A percentile compares a stretch with the other conserved stretches of the same genome.
These are phyloP conservation scores for Fusarium verrucosum DNA, from an alignment of 2,329 filamentous ascomycete species.

Conservation along the genomic window DNA sequence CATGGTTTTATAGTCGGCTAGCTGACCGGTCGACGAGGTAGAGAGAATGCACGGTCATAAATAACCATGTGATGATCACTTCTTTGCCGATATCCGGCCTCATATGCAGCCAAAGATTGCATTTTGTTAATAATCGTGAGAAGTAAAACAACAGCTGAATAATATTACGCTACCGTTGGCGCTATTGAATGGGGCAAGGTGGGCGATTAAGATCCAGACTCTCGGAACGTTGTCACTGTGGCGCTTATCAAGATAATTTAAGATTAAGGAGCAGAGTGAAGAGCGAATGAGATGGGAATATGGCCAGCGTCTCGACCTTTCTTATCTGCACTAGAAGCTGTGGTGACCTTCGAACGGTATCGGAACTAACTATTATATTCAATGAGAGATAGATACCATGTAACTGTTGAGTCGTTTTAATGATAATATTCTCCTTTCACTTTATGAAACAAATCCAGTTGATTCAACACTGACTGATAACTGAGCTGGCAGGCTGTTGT, in stretches of 20 bases:
- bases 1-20: no score
- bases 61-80: no score
- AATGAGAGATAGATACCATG: accelerated
- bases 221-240: neutral
- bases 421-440: no score
- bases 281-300: neutral
- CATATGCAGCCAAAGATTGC: neutral
- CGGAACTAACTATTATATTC: neutral
- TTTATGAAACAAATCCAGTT: no score
- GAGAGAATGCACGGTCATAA: no score
- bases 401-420: neutral
- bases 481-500: neutral
- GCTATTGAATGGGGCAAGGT: neutral
- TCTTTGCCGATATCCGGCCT: no score
- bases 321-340: neutral
- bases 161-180: constrained; percentile 5
- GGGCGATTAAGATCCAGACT: constrained; percentile 12
- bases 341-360: neutral
- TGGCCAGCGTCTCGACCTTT: neutral
- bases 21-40: no score
- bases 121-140: neutral
- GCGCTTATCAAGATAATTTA: neutral
- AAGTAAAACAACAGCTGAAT: neutral
- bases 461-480: neutral
- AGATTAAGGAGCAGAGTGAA: neutral